Evolutionary conservation across 768 basidiomycete genomes (phyloP).

Genomic region (Leccinum uliginosum): DNA sequence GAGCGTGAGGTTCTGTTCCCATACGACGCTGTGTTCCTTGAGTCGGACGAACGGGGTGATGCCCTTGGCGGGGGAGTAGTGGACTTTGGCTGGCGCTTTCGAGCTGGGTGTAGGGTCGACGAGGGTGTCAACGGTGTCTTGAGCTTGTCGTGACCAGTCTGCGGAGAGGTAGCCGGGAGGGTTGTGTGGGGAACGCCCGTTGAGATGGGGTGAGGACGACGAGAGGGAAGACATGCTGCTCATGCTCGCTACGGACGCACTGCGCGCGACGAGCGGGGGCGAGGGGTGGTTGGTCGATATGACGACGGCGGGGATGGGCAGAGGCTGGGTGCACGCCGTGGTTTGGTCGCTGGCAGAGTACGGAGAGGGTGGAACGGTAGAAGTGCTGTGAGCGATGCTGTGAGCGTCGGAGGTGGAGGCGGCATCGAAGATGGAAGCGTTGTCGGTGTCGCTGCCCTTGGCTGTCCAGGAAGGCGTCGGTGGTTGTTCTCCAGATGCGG

Average conservation of each 20-base stretch:
- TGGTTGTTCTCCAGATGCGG: not conserved
- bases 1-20: slow-evolving; percentile 55
- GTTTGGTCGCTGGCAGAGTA: slow-evolving; percentile 10
- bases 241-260: slow-evolving; percentile 18
- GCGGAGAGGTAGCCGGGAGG: slow-evolving; percentile 24
- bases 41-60: slow-evolving; percentile 57
- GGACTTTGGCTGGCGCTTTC: not conserved
- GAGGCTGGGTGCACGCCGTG: not conserved
- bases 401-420: slow-evolving; percentile 26
- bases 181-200: slow-evolving; percentile 1
- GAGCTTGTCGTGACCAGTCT: slow-evolving; percentile 21
- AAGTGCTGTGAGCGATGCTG: slow-evolving; percentile 27
- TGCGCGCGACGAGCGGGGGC: slow-evolving; percentile 6
- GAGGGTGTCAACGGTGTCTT: not conserved
- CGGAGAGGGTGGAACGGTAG: slow-evolving; percentile 16
- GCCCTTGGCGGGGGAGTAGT: slow-evolving; percentile 46
- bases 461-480: slow-evolving; percentile 1
- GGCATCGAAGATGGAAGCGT: slow-evolving; percentile 21
- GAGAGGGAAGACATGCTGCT: slow-evolving; percentile 22
- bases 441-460: slow-evolving; percentile 24
- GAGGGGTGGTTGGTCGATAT: slow-evolving; percentile 23
- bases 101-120: not conserved
- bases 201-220: slow-evolving; percentile 4
- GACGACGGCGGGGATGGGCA: slow-evolving; percentile 25
- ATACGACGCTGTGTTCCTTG: slow-evolving; percentile 59